Evolutionary conservation across 306 rosid species (phyloP), one percentile per base, ranked within the genome.

Genomic region (Gastrolobium villosum): DNA sequence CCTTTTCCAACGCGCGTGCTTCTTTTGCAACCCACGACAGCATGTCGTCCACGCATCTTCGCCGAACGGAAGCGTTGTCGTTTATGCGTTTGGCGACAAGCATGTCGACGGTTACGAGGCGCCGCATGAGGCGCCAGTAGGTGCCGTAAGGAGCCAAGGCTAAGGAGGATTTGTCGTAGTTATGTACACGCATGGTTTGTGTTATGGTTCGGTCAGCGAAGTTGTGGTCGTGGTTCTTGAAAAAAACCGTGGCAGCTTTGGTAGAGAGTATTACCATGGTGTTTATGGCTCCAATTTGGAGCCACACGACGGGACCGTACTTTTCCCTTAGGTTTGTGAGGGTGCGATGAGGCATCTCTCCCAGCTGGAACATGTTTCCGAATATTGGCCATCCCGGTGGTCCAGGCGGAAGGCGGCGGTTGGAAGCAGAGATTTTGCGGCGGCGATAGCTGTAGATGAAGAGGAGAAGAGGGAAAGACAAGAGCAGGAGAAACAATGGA

Each of bases 301-400:
- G 90, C 94, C 93, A 84, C 9, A 90, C 68, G 3, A 92, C 82
- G 3, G 85, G 87, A 6, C 93, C 93, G 15, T 83, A 77, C 20
- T 49, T 75, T 28, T 59, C 49, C 32, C 80, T 80, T 9, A 92
- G 75, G 3, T 61, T 15, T 14, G 87, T 8, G 40, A 90, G 43
- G 6, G 88, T 77, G 26, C 87, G 77, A 57, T 90, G 94, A 2
- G 97, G 95, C 91, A 85, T 85, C 14, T 72, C 49, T 73, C 94
- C 93, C 0, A 91, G 86, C 28, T 92, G 90, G 84, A 92, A 84
- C 83, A 89, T 72, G 88, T 88, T 92, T 13, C 94, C 97, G 6
- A 92, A 62, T 3, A 89, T 15, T 0, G 93, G 94, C 97, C 97
- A 92, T 57, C 94, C 93, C 1, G 73, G 81, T 0, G 93, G 94